These are phyloP conservation scores for Trichoderma arundinaceum DNA, from an alignment of 2,329 filamentous ascomycete genomes.

Conservation along the genomic window DNA sequence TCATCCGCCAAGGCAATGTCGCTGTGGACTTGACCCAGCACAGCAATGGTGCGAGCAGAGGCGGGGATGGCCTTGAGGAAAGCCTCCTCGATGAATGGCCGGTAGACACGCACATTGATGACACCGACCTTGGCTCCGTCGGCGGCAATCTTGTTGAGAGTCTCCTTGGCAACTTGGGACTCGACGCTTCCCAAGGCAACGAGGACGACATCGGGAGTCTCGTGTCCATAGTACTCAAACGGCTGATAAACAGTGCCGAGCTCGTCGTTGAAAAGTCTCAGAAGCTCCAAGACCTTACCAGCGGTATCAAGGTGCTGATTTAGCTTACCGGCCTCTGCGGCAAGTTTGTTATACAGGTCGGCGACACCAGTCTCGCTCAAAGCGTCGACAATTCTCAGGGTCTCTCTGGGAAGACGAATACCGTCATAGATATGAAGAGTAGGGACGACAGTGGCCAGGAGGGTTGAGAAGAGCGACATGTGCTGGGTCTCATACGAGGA, in stretches of 20 bases:
- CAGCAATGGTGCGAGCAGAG: slow-evolving; percentile 75
- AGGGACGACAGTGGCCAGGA: slow-evolving; percentile 79
- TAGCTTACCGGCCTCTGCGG: slow-evolving; percentile 64
- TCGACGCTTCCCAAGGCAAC: slow-evolving; percentile 94
- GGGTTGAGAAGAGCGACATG: slow-evolving; percentile 86
- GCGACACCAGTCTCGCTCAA: slow-evolving; percentile 73
- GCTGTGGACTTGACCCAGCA: slow-evolving; percentile 86
- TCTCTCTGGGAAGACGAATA: slow-evolving; percentile 81
- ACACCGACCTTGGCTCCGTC: slow-evolving; percentile 82
- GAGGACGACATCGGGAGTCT: slow-evolving; percentile 77
- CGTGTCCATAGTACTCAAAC: slow-evolving; percentile 93
- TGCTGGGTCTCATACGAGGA: slow-evolving; percentile 94
- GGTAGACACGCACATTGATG: slow-evolving; percentile 90
- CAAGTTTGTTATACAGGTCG: slow-evolving; percentile 70
- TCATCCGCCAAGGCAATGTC: slow-evolving; percentile 74
- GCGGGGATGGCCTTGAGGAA: slow-evolving; percentile 83
- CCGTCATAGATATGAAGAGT: slow-evolving; percentile 89
- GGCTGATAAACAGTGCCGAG: slow-evolving; percentile 90
- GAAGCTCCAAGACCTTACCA: slow-evolving; percentile 71
- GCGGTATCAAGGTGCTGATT: slow-evolving; percentile 75
- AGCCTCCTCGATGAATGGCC: slow-evolving; percentile 92
- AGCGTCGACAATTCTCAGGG: slow-evolving; percentile 80
- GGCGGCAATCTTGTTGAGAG: slow-evolving; percentile 73
- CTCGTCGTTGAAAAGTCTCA: slow-evolving; percentile 83
- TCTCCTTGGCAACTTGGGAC: slow-evolving; percentile 81